Evolutionary conservation across 2,329 filamentous ascomycete genomes (phyloP), one percentile per base, ranked within the genome.

Genomic region (Aspergillus thermomutatus): DNA sequence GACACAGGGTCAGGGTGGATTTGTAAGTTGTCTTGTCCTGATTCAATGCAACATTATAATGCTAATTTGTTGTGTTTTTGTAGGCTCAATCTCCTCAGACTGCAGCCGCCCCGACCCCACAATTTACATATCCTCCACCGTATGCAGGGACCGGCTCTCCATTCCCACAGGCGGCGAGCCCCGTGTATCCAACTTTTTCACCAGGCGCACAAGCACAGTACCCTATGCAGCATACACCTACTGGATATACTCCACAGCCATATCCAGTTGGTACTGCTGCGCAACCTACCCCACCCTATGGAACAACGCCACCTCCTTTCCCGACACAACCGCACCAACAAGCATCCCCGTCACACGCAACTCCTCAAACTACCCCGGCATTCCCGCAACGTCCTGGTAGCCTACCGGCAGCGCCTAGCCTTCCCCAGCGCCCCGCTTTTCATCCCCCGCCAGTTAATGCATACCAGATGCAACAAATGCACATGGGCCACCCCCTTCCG

Each of bases 371-470:
- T 53, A 60, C 66, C 57, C 64, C 64, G 28, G 64, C 66, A 50
- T 67, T 79, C 48, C 77, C 80, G 14, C 77, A 76, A 49, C 76
- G 82, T 61, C 80, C 82, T 52, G 80, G 79, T 56, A 83, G 80
- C 65, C 72, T 84, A 49, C 82, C 82, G n/a, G 68, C 77, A 50
- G 80, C 81, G 14, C 79, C 83, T 23, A 82, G 83, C 55, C 77
- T 88, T 46, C 85, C 85, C 3, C 83, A 86, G 61, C 79, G 85
- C 52, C 85, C 85, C 17, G 76, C 79, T 10, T 84, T 87, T 66
- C 79, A 78, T 58, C 79, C 80, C 17, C 80, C 82, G 27, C 75
- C 76, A 54, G 75, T 82, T 57, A 83, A 81, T 64, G 75, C 79
- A 46, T 80, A 79, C 57, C 79, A 82, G 59, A 77, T 85, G 76